Conservation (phyloP, 2,329 filamentous ascomycete species). For the Fusarium clavum region DNA sequence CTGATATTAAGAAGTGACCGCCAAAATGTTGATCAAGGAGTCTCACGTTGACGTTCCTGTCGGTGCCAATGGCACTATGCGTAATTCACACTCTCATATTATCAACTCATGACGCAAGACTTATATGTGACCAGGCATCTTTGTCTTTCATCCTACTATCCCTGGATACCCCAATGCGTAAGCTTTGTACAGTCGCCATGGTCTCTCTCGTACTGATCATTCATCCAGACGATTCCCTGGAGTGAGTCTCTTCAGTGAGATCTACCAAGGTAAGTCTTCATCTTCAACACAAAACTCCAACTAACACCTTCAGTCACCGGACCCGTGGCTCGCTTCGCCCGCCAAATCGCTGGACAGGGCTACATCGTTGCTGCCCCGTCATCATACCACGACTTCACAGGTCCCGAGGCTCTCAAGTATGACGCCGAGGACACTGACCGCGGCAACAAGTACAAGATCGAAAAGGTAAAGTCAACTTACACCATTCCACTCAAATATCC, state of each 20-base stretch:
- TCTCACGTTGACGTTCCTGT: slow-evolving; percentile 63
- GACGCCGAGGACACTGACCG: slow-evolving; percentile 88
- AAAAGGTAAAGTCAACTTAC: slow-evolving; percentile 67
- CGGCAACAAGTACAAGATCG: slow-evolving; percentile 87
- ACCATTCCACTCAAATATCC: not conserved
- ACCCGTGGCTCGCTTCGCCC: slow-evolving; percentile 87
- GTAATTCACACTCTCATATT: slow-evolving; percentile 49
- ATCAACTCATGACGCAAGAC: slow-evolving; percentile 17
- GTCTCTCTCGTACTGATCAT: slow-evolving; percentile 7
- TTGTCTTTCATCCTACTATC: slow-evolving; percentile 87
- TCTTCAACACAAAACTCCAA: not conserved
- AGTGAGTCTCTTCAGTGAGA: slow-evolving; percentile 90
- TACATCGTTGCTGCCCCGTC: slow-evolving; percentile 94
- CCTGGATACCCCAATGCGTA: slow-evolving; percentile 88
- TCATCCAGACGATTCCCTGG: slow-evolving; percentile 75
- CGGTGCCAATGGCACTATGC: slow-evolving; percentile 65
- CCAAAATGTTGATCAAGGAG: slow-evolving; percentile 66
- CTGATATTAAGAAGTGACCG: too few species aligned
- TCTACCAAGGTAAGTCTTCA: slow-evolving; percentile 82
- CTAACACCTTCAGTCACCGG: slow-evolving; percentile 75
- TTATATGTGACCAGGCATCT: slow-evolving; percentile 72
- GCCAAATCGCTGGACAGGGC: slow-evolving; percentile 91
- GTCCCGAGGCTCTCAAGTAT: slow-evolving; percentile 85
- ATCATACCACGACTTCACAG: slow-evolving; percentile 93
- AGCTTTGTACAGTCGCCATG: slow-evolving; percentile 34